phyloP scores from a whole-genome alignment of 768 basidiomycete genomes.

The Tulasnella sp. region DNA sequence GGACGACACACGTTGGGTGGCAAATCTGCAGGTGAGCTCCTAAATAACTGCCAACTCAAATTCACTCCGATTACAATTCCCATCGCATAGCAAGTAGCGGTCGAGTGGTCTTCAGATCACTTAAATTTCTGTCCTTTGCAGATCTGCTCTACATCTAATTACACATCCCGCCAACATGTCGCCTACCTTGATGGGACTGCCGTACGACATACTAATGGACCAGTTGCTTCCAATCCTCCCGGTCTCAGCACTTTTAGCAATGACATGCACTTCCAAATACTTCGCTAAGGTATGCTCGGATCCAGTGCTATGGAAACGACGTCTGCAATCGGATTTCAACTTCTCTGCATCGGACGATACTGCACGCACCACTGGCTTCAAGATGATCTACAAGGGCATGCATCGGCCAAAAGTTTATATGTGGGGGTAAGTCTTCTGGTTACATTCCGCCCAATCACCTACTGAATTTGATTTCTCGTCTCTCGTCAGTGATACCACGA shows the following conservation, averaged over 20 bases:
- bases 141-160: too few relatives aligned
- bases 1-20: too few relatives aligned
- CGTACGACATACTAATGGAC: constrained; percentile 64
- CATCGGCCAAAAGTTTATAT: constrained; percentile 33
- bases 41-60: too few relatives aligned
- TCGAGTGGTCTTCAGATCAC: too few relatives aligned
- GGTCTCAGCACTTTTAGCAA: constrained; percentile 40
- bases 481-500: constrained; percentile 38
- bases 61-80: too few relatives aligned
- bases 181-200: constrained; percentile 44
- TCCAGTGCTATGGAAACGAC: constrained; percentile 68
- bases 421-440: constrained; percentile 44
- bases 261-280: constrained; percentile 50
- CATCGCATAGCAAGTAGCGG: too few relatives aligned
- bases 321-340: constrained; percentile 58
- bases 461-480: neutral
- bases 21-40: too few relatives aligned
- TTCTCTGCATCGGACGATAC: constrained; percentile 52
- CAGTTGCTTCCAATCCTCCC: constrained; percentile 39
- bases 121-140: too few relatives aligned
- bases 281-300: constrained; percentile 51
- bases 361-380: constrained; percentile 67
- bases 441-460: constrained; percentile 32
- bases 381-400: constrained; percentile 61
- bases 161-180: too few relatives aligned